Evolutionary conservation across 495 filamentous ascomycete genomes (phyloP).

Genomic region (Articulospora tetracladia): DNA sequence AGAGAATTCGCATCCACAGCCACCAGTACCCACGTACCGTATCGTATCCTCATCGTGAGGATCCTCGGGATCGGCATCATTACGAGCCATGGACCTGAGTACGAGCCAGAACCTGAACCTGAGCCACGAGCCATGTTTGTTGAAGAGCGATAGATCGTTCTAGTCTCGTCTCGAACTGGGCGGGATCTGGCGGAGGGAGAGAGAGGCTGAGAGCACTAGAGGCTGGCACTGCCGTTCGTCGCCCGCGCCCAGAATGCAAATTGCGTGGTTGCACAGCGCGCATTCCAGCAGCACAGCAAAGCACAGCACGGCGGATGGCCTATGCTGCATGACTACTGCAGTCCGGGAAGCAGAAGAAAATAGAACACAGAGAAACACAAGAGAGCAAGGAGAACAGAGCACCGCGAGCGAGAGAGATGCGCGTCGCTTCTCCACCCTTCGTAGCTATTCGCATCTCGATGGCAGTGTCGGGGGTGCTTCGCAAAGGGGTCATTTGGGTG

Average conservation of each 20-base stretch:
- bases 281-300: constrained; percentile 4
- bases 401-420: constrained; percentile 10
- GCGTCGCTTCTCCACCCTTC: constrained; percentile 16
- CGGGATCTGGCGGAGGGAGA: not conserved
- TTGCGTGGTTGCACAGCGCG: not conserved
- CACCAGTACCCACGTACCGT: not conserved
- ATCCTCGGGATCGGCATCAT: not conserved
- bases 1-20: not conserved
- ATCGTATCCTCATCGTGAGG: not conserved
- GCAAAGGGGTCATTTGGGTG: no score
- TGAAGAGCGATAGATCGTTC: no score
- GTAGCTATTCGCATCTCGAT: no score
- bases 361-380: constrained; percentile 15
- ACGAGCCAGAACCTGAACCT: not conserved
- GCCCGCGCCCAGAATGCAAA: not conserved
- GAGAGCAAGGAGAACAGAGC: not conserved
- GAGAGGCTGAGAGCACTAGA: constrained; percentile 6
- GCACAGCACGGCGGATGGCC: constrained; percentile 13
- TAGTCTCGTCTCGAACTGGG: no score
- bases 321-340: constrained; percentile 19
- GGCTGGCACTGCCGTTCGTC: no score
- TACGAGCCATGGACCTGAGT: not conserved
- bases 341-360: not conserved
- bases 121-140: no score
- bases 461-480: no score